Evolutionary conservation across 257 asterid genomes (phyloP).

Genomic region (Plantago ovata): DNA sequence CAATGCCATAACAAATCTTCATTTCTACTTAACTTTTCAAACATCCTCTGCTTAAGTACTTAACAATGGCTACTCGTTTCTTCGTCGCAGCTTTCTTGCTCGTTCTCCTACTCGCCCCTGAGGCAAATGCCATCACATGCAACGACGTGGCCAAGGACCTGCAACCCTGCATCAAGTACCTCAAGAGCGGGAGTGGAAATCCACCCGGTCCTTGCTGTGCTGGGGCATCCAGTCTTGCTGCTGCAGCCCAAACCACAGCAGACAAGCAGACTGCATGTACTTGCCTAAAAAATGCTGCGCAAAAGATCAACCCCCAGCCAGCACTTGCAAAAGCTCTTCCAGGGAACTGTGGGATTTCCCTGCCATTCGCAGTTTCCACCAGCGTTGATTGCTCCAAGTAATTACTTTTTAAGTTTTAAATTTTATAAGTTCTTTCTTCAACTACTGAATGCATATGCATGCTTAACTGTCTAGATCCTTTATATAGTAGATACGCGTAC

Average conservation of each 20-base stretch:
- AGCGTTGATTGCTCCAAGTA: conserved; percentile 40
- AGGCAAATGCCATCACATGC: conserved; percentile 40
- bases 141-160: conserved; percentile 44
- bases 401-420: neutral
- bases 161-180: conserved; percentile 51
- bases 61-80: conserved; percentile 15
- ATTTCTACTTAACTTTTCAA: neutral
- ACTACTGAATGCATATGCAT: too few relatives aligned
- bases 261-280: conserved; percentile 60
- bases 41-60: neutral
- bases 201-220: conserved; percentile 53
- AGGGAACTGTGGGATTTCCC: conserved; percentile 34
- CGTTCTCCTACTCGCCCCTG: conserved; percentile 19
- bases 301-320: conserved; percentile 23
- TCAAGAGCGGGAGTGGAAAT: conserved; percentile 46
- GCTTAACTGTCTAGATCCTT: too few relatives aligned
- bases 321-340: conserved; percentile 36
- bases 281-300: conserved; percentile 58
- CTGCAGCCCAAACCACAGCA: conserved; percentile 33
- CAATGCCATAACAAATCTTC: neutral
- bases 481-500: neutral
- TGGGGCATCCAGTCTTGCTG: conserved; percentile 39
- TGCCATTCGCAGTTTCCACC: conserved; percentile 31
- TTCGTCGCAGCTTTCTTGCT: conserved; percentile 7
- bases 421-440: neutral